A percentile compares a stretch with the other conserved stretches of the same genome.
phyloP scores from a whole-genome alignment of 768 basidiomycete species.

The Russula earlei region DNA sequence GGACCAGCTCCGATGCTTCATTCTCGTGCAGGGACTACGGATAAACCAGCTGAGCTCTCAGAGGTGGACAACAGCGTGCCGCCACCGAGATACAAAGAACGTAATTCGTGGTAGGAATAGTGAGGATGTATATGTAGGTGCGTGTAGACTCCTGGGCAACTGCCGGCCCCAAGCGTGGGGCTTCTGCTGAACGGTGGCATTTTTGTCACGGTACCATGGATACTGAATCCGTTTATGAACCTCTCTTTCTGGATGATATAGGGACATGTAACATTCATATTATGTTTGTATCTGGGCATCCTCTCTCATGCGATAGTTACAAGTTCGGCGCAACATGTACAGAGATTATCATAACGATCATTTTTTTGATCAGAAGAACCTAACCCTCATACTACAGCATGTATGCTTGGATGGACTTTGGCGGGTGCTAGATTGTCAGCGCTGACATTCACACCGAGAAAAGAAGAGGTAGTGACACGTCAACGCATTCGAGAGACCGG shows the following conservation, averaged over 20 bases:
- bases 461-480: no score
- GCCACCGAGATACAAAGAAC: not conserved
- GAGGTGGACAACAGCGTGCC: not conserved
- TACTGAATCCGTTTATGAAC: not conserved
- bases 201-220: not conserved
- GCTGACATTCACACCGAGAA: no score
- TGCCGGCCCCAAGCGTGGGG: not conserved
- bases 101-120: not conserved
- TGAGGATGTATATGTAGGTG: not conserved
- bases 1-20: not conserved
- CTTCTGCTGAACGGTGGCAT: not conserved
- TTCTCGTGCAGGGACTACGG: not conserved
- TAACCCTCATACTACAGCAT: no score
- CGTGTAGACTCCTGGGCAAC: not conserved
- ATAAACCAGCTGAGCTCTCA: not conserved
- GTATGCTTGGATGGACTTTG: no score
- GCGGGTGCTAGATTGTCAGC: no score
- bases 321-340: not conserved
- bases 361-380: no score
- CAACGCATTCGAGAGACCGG: no score
- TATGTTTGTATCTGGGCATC: not conserved
- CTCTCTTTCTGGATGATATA: not conserved
- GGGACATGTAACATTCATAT: not conserved
- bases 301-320: not conserved
- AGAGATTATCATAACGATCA: no score